Percentiles rank a stretch among this genome's conserved stretches.
phyloP scores from a whole-genome alignment of 306 rosid genomes.

The Lithocarpus polystachyus region DNA sequence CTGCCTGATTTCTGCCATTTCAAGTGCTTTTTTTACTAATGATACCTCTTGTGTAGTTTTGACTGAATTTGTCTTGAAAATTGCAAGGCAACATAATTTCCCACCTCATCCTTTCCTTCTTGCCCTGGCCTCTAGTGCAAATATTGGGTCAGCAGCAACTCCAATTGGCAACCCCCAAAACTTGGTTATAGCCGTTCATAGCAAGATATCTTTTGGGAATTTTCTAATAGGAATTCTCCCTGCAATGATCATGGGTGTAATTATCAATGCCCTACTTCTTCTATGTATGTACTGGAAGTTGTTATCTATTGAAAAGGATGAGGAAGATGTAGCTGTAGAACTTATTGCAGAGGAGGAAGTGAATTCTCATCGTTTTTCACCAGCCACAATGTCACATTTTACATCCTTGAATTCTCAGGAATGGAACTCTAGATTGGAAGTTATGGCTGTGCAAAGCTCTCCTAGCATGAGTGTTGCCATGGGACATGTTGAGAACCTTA shows the following conservation, averaged over 20 bases:
- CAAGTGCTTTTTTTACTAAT: slow-evolving; percentile 85
- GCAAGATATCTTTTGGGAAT: slow-evolving; percentile 61
- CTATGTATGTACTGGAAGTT: slow-evolving; percentile 62
- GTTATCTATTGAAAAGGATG: slow-evolving; percentile 55
- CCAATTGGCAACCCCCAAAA: slow-evolving; percentile 96
- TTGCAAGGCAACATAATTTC: slow-evolving; percentile 76
- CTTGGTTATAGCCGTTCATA: slow-evolving; percentile 74
- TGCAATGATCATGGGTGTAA: slow-evolving; percentile 73
- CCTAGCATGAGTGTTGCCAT: slow-evolving; percentile 12
- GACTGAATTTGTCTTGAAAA: slow-evolving; percentile 81
- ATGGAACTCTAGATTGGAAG: slow-evolving; percentile 38
- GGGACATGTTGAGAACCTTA: slow-evolving; percentile 25
- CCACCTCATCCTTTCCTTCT: slow-evolving; percentile 91
- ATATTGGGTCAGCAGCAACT: slow-evolving; percentile 86
- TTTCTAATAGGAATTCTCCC: slow-evolving; percentile 71
- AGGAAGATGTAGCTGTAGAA: slow-evolving; percentile 43
- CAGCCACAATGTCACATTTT: slow-evolving; percentile 67
- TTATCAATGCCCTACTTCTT: slow-evolving; percentile 60
- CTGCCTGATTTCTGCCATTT: slow-evolving; percentile 75
- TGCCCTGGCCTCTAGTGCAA: slow-evolving; percentile 91
- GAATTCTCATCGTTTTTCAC: slow-evolving; percentile 74
- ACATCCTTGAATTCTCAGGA: slow-evolving; percentile 41
- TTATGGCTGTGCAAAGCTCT: slow-evolving; percentile 25
- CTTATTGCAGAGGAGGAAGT: slow-evolving; percentile 50
- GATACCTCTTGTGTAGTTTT: slow-evolving; percentile 88